Percentiles rank a stretch among this genome's conserved stretches.
Conservation (phyloP, 2,329 filamentous ascomycete species). For the Trichoderma arundinaceum region DNA sequence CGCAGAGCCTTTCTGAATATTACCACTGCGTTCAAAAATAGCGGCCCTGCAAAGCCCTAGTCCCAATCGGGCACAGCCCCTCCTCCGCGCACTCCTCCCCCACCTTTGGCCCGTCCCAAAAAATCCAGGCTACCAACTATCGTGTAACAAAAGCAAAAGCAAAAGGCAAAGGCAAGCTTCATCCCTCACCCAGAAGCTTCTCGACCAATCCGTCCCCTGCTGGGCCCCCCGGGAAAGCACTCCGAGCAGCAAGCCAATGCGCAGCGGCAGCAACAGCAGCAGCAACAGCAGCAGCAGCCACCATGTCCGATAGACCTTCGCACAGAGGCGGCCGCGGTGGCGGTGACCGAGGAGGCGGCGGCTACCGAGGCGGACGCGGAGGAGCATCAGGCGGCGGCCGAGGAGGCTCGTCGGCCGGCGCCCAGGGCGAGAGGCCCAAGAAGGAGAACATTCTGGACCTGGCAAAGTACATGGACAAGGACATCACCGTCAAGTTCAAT, state of each 20-base stretch:
- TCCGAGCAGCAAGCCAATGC: conserved; percentile 32
- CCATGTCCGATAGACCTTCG: conserved; percentile 58
- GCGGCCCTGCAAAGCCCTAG: background rate
- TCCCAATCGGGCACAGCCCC: conserved; percentile 12
- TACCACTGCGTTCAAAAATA: background rate
- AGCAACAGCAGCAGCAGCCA: conserved; percentile 25
- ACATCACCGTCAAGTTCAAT: conserved; percentile 94
- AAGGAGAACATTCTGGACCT: conserved; percentile 99
- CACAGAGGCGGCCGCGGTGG: conserved; percentile 54
- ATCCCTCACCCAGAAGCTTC: background rate
- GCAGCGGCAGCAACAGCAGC: conserved; percentile 33
- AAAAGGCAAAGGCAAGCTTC: background rate
- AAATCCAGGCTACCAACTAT: background rate
- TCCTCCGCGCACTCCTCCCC: conserved; percentile 4
- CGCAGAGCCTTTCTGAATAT: too few species aligned
- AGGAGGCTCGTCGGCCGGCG: conserved; percentile 48
- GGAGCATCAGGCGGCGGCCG: conserved; percentile 54
- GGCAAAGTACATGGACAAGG: conserved; percentile 96
- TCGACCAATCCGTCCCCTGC: conserved; percentile 1
- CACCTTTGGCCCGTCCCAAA: background rate
- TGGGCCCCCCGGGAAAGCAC: background rate
- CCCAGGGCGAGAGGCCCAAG: conserved; percentile 78
- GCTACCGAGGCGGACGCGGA: conserved; percentile 50
- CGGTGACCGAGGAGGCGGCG: conserved; percentile 43
- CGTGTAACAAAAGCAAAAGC: background rate